Base-by-base conservation (phyloP, 1,139 yeast species). In the Komagataea norvegica region DNA sequence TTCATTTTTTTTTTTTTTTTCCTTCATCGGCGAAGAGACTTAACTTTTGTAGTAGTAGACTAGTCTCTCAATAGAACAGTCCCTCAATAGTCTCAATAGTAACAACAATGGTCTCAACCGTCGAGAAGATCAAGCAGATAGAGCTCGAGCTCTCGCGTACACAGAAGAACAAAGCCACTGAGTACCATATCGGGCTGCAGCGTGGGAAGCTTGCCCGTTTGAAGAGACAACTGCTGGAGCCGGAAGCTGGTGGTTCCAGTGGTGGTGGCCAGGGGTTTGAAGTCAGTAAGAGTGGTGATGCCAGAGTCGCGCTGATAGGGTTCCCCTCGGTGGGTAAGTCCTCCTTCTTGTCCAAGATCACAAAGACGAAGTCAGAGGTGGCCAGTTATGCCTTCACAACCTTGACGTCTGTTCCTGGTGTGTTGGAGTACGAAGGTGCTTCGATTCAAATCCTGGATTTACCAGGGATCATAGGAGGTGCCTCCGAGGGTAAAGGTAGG, bases 281-380 rank as follows among this genome's bases (percentile, higher is more conserved):
- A 62, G 96, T 91, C 5, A 79, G 89, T 37, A 91, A 91, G 59
- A 84, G 93, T 24, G 98, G 98, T 21, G 96, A 89, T 68, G 97
- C 97, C 1, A 72, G 98, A 48, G 96, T 87, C 2, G 94, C 94
- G 14, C 68, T 91, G 39, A 89, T 91, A 62, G 98, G 98, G 35
- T 91, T 89, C 61, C 98, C 98, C 9, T 88, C 96, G 4, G 98
- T 91, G 19, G 98, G 98, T 60, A 91, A 91, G 58, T 88, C 96
- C 2, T 86, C 96, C 1, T 76, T 91, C 48, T 68, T 91, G 42
- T 79, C 86, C 25, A 79, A 86, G 56, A 85, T 91, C 39, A 91
- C 98, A 30, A 84, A 84, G 53, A 91, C 97, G 5, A 86, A 87
- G 60, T 84, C 96, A 1, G 97, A 88, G 59, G 85, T 94, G 37